Evolutionary conservation across 495 filamentous ascomycete species (phyloP).

Genomic region (Trichoderma erinaceum): DNA sequence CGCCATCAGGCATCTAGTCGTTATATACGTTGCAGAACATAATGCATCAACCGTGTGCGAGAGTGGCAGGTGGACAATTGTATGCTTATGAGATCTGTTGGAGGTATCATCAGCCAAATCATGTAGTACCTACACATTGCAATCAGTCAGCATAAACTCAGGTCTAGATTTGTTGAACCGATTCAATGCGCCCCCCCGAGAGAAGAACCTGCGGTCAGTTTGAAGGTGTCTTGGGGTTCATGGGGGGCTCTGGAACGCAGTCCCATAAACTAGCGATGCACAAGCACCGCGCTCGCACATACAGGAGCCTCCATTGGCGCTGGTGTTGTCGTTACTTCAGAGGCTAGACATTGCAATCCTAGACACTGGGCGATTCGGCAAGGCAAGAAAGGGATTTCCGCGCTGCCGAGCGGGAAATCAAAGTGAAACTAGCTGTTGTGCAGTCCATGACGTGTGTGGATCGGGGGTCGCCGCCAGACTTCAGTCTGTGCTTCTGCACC

Average conservation of each 20-base stretch:
- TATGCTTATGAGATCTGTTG: background rate
- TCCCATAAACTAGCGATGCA: background rate
- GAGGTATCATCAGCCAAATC: background rate
- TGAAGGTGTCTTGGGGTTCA: background rate
- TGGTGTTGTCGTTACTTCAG: too few species aligned
- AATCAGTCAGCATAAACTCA: background rate
- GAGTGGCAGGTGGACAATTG: too few species aligned
- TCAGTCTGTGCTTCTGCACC: background rate
- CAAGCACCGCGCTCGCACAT: too few species aligned
- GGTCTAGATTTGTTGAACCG: background rate
- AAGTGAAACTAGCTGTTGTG: background rate
- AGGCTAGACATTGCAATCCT: too few species aligned
- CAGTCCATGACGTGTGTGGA: constrained; percentile 11
- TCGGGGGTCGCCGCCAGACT: background rate
- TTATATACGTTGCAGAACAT: too few species aligned
- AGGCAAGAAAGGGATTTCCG: too few species aligned
- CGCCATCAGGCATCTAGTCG: background rate
- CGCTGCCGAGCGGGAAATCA: background rate
- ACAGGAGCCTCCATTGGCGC: too few species aligned
- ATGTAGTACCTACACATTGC: background rate
- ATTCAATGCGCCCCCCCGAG: background rate
- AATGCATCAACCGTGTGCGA: too few species aligned
- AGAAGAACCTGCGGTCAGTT: background rate
- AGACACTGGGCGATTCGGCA: too few species aligned
- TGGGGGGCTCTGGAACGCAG: background rate